A percentile compares a stretch with the other conserved stretches of the same genome.
These are phyloP conservation scores for Euptelea pleiosperma DNA, from an alignment of 164 flowering plant genomes.

Conservation along the genomic window DNA sequence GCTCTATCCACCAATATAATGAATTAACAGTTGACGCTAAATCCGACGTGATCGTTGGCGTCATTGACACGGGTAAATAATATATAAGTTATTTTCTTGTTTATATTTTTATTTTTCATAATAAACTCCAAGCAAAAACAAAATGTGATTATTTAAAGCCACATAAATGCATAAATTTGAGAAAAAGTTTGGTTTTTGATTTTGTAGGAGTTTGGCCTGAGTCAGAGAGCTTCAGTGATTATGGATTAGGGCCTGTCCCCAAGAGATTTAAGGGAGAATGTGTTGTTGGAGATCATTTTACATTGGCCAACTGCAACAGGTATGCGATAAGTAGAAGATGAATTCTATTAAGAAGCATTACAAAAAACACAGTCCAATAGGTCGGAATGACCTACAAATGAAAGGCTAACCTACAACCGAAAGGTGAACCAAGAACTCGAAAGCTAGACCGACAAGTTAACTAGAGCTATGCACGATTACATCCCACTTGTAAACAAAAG, in stretches of 20 bases:
- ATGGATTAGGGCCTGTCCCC: constrained; percentile 51
- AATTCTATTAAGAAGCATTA: no score
- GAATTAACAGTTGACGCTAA: constrained; percentile 11
- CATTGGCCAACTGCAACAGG: constrained; percentile 53
- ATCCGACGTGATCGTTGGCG: constrained; percentile 43
- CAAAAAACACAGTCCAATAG: no score
- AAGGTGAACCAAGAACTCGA: no score
- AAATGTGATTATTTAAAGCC: no score
- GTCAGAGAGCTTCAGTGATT: constrained; percentile 48
- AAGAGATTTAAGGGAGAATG: constrained; percentile 58
- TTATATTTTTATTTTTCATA: not conserved
- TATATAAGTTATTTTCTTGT: not conserved
- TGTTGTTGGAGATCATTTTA: constrained; percentile 32
- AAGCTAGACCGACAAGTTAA: no score
- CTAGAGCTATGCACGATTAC: no score
- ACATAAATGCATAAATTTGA: no score
- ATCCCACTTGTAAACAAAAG: no score
- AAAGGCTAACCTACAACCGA: no score
- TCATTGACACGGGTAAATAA: constrained; percentile 34
- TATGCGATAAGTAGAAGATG: no score
- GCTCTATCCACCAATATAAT: constrained; percentile 18
- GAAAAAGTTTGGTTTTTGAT: not conserved
- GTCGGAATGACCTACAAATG: no score
- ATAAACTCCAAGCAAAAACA: no score
- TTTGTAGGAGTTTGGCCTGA: constrained; percentile 55